Evolutionary conservation across 2,329 filamentous ascomycete genomes (phyloP).

Genomic region (Beauveria caledonica): DNA sequence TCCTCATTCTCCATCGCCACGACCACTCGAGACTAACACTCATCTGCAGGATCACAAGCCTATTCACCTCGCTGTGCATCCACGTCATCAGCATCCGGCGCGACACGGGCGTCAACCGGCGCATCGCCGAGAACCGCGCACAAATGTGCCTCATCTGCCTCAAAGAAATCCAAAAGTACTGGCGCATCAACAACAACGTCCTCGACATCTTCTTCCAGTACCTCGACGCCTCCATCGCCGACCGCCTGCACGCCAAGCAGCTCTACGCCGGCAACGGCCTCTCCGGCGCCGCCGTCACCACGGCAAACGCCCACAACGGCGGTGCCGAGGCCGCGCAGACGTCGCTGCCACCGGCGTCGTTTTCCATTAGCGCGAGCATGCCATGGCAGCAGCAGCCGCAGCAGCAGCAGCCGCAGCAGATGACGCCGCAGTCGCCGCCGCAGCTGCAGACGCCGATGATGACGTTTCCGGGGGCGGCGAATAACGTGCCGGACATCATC

Average conservation of each 20-base stretch:
- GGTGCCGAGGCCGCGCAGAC: conserved; percentile 5
- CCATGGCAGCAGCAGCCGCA: not conserved
- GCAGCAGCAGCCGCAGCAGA: not conserved
- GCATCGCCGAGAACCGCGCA: conserved; percentile 29
- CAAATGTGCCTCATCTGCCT: conserved; percentile 30
- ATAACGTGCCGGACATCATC: conserved; percentile 17
- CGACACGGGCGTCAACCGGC: conserved; percentile 23
- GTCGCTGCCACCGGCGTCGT: not conserved
- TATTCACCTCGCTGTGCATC: conserved; percentile 31
- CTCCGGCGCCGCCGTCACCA: conserved; percentile 7
- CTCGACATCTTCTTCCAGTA: conserved; percentile 31
- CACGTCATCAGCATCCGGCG: conserved; percentile 29
- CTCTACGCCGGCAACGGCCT: not conserved
- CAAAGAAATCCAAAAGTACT: conserved; percentile 32
- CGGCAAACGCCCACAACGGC: not conserved
- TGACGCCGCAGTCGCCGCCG: not conserved
- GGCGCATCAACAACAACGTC: conserved; percentile 31
- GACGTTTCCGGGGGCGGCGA: not conserved
- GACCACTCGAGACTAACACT: not conserved
- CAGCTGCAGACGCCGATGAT: not conserved
- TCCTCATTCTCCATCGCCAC: not conserved
- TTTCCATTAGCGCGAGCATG: not conserved
- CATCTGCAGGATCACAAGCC: conserved; percentile 23
- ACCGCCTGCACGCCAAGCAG: conserved; percentile 21
- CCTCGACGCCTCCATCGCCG: conserved; percentile 29